Percentiles rank a stretch among this genome's conserved stretches.
phyloP scores from a whole-genome alignment of 163 green algal genomes.

The Scenedesmus sp. region DNA sequence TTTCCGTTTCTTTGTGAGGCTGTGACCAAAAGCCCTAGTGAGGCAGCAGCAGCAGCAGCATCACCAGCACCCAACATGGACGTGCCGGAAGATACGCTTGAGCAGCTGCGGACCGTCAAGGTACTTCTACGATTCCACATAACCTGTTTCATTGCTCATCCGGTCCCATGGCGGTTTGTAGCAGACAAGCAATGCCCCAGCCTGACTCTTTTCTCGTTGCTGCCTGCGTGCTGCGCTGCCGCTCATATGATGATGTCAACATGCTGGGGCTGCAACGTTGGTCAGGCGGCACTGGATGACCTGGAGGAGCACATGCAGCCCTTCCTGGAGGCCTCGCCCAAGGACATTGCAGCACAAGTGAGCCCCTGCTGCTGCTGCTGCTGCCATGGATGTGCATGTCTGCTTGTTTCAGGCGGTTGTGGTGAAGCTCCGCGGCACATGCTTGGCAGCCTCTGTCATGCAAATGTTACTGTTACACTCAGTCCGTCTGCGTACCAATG shows the following conservation, averaged over 20 bases:
- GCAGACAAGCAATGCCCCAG: background rate
- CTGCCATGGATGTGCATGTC: background rate
- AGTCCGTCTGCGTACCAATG: background rate
- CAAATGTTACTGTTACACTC: background rate
- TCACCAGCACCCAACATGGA: slow-evolving; percentile 8
- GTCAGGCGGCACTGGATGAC: slow-evolving; percentile 30
- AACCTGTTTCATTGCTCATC: background rate
- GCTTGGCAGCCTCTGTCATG: too few species aligned
- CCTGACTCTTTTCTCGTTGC: background rate
- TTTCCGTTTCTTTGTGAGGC: background rate
- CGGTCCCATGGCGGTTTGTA: background rate
- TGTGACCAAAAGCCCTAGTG: background rate
- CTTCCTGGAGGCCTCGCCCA: slow-evolving; percentile 33
- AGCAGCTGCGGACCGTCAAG: slow-evolving; percentile 12
- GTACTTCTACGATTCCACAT: background rate
- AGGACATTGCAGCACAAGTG: slow-evolving; percentile 18
- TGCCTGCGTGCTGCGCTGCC: background rate
- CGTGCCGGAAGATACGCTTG: slow-evolving; percentile 35
- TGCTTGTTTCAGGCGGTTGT: too few species aligned
- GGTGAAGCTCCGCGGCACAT: too few species aligned
- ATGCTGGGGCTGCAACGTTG: background rate
- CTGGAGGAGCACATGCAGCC: slow-evolving; percentile 31
- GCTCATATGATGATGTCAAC: background rate
- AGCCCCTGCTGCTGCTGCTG: background rate
- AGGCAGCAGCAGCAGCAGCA: background rate